These are phyloP conservation scores for Dothideomycetidae sp. DNA, from an alignment of 2,329 filamentous ascomycete genomes.

Conservation along the genomic window DNA sequence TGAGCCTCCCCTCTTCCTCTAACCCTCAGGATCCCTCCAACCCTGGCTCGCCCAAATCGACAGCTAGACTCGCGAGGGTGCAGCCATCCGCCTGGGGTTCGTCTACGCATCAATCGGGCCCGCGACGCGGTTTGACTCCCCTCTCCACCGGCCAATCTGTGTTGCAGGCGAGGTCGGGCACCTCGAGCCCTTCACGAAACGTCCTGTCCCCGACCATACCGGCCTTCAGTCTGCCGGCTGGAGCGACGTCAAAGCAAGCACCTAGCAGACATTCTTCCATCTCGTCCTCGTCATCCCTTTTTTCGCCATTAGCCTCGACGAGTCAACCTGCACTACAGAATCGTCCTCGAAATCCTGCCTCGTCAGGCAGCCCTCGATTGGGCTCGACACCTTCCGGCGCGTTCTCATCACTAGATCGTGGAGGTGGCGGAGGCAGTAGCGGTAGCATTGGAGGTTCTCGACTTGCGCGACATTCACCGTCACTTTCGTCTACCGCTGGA, in stretches of 20 bases:
- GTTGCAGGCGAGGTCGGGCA: slow-evolving; percentile 26
- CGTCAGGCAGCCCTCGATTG: slow-evolving; percentile 39
- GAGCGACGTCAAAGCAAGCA: slow-evolving; percentile 34
- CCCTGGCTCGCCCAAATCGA: slow-evolving; percentile 16
- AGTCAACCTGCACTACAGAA: slow-evolving; percentile 41
- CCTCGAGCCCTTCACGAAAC: slow-evolving; percentile 35
- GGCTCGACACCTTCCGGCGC: slow-evolving; percentile 41
- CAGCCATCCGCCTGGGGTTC: slow-evolving; percentile 45
- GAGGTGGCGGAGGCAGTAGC: slow-evolving; percentile 37
- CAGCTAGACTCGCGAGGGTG: slow-evolving; percentile 30
- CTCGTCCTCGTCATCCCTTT: slow-evolving; percentile 40
- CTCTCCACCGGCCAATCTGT: slow-evolving; percentile 38
- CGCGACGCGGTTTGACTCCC: slow-evolving; percentile 43
- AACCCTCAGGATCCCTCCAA: slow-evolving; percentile 15
- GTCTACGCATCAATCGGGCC: slow-evolving; percentile 39
- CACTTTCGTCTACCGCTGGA: slow-evolving; percentile 40
- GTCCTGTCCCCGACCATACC: slow-evolving; percentile 38
- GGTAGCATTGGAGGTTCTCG: slow-evolving; percentile 42
- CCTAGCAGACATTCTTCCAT: slow-evolving; percentile 40
- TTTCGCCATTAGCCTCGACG: slow-evolving; percentile 37
- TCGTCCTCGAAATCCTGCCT: slow-evolving; percentile 41
- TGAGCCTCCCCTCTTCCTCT: slow-evolving; percentile 41
- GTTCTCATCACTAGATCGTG: slow-evolving; percentile 25
- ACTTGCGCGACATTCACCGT: slow-evolving; percentile 46
- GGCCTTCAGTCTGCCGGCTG: slow-evolving; percentile 38